Conservation (phyloP, 75 land plant genomes). For the Pinus tabuliformis region DNA sequence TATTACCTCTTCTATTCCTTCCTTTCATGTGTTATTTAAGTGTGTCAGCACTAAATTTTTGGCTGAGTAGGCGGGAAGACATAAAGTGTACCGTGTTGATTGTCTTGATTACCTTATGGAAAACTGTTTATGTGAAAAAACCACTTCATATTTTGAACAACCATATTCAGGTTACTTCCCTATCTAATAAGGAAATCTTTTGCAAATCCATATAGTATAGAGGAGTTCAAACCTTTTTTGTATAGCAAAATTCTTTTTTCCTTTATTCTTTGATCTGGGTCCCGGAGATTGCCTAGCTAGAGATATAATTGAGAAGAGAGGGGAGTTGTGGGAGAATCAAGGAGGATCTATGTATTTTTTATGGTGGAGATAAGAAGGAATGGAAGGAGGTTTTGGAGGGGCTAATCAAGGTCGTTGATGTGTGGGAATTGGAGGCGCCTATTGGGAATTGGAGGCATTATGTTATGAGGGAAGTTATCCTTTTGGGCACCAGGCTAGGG, state of each 20-base stretch:
- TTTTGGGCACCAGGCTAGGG: constrained; percentile 66
- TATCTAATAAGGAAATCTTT: constrained; percentile 41
- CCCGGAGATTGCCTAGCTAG: constrained; percentile 75
- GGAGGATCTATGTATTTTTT: constrained; percentile 89
- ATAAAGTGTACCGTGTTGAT: too few species aligned
- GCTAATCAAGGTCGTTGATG: constrained; percentile 55
- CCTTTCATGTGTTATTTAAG: too few species aligned
- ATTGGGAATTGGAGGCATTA: constrained; percentile 85
- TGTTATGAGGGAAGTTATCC: constrained; percentile 53
- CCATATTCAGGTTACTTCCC: too few species aligned
- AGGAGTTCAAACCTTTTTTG: constrained; percentile 66
- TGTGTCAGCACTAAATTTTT: too few species aligned
- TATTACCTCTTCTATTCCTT: too few species aligned
- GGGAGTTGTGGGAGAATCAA: constrained; percentile 82
- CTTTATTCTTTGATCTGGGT: constrained; percentile 79
- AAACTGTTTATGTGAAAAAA: too few species aligned
- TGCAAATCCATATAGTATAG: constrained; percentile 67
- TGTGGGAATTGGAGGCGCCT: constrained; percentile 75
- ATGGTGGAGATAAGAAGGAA: constrained; percentile 73
- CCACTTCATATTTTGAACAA: too few species aligned
- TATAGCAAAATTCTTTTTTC: constrained; percentile 73
- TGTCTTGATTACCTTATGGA: too few species aligned
- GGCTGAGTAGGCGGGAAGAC: too few species aligned
- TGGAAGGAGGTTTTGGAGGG: constrained; percentile 80
- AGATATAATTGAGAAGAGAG: constrained; percentile 82